Base-by-base conservation (phyloP, 169 alveolate genomes). In the Plasmodium chabaudi region DNA sequence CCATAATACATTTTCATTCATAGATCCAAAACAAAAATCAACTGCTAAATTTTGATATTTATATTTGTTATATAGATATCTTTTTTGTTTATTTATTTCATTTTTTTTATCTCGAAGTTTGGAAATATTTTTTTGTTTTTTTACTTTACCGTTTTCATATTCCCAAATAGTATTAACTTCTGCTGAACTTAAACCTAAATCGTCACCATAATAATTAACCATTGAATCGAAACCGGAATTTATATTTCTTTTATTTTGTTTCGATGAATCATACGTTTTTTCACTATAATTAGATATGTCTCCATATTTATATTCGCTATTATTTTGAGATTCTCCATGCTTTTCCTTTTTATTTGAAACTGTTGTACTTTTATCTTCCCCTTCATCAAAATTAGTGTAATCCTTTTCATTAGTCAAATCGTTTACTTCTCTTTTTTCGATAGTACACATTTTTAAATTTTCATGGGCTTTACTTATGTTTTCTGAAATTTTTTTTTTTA, bases 11-110 rank as follows among this genome's bases (percentile, higher is more conserved):
- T 68, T 51, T 82, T 82, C 86, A 67, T 49, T 56, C 7, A 42
- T 56, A 23, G 67, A 9, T 17, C 90, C 84, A 49, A 82, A 82
- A 15, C 86, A 82, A 61, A 67, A 82, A 39, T 82, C 90, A 9
- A 82, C 90, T 21, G 49, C 90, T 21, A 82, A 25, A 68, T 82
- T 82, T 55, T 82, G 67, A 71, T 82, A 69, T 39, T 68, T 65
- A 25, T 67, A n/a, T 49, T 68, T 82, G 27, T 82, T 69, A 15
- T 27, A 23, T 56, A 67, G 19, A 23, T 53, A 27, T 27, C 44
- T 39, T 27, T 56, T 69, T 67, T 55, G 73, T 13, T 56, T 53
- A 25, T 60, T 67, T 13, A 42, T 13, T 12, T 9, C 27, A 46
- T 55, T 13, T 34, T 34, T 34, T 34, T 34, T 34, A 34, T 34